Percentiles rank a stretch among this genome's conserved stretches.
phyloP scores from a whole-genome alignment of 257 asterid genomes.

The Plantago major region DNA sequence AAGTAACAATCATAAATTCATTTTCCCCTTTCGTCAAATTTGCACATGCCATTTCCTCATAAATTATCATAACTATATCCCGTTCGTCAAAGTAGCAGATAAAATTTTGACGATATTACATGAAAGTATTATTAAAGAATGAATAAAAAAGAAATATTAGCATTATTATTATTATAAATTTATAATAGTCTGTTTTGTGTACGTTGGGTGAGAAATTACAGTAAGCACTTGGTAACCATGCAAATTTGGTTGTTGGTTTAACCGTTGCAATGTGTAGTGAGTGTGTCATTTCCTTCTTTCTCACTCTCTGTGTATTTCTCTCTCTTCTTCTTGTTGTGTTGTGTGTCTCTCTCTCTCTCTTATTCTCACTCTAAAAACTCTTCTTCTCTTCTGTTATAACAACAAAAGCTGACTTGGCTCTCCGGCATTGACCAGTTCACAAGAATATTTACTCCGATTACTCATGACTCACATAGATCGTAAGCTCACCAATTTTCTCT shows the following conservation, averaged over 20 bases:
- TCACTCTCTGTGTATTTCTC: not conserved
- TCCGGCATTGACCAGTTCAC: conserved; percentile 62
- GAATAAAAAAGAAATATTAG: no score
- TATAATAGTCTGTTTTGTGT: no score
- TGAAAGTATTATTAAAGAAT: no score
- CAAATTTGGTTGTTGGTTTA: conserved; percentile 15
- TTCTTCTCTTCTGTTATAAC: conserved; percentile 24
- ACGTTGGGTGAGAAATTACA: not conserved
- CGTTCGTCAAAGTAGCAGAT: no score
- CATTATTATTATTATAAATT: no score
- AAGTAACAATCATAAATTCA: no score
- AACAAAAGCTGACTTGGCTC: conserved; percentile 45
- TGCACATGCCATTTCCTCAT: no score
- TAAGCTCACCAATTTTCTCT: conserved; percentile 18
- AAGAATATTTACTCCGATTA: conserved; percentile 30
- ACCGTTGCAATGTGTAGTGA: not conserved
- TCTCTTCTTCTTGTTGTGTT: no score
- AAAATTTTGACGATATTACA: no score
- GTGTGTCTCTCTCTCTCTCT: conserved; percentile 28
- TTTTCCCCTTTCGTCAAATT: no score
- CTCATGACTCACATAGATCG: conserved; percentile 40
- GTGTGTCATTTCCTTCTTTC: conserved; percentile 10
- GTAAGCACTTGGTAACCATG: conserved; percentile 17
- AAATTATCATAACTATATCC: no score
- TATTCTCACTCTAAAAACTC: conserved; percentile 12